Conservation (phyloP, 1,284 basidiomycete genomes). For the Leccinum angustisporum region DNA sequence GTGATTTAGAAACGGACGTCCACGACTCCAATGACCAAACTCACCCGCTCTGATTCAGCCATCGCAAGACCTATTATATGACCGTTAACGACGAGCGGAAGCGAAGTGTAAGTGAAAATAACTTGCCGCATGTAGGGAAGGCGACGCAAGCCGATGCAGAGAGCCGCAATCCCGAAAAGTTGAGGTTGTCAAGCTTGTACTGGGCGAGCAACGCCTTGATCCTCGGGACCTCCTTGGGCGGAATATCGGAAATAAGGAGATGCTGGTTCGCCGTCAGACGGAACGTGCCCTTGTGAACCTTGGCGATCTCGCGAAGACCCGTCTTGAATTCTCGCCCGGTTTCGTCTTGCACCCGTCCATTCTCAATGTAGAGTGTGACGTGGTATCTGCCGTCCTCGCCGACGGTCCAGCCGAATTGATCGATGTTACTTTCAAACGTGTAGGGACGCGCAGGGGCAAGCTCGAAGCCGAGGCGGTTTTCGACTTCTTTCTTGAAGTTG, state of each 20-base stretch:
- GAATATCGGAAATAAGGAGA: slow-evolving; percentile 84
- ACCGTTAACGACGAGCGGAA: slow-evolving; percentile 4
- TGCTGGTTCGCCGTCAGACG: slow-evolving; percentile 96
- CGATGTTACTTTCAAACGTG: slow-evolving; percentile 88
- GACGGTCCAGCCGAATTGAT: slow-evolving; percentile 91
- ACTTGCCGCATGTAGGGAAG: slow-evolving; percentile 88
- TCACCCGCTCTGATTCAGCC: slow-evolving; percentile 88
- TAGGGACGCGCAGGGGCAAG: slow-evolving; percentile 76
- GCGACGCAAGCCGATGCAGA: slow-evolving; percentile 94
- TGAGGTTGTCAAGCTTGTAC: slow-evolving; percentile 91
- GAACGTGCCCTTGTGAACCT: slow-evolving; percentile 92
- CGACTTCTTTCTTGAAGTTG: slow-evolving; percentile 87
- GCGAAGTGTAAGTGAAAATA: neutral
- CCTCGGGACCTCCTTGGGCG: slow-evolving; percentile 65
- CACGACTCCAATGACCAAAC: slow-evolving; percentile 33
- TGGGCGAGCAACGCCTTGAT: slow-evolving; percentile 83
- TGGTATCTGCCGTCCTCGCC: slow-evolving; percentile 90
- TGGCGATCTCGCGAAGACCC: slow-evolving; percentile 89
- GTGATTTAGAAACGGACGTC: slow-evolving; percentile 4
- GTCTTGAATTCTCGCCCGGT: slow-evolving; percentile 91
- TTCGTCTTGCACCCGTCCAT: slow-evolving; percentile 94
- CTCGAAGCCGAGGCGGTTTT: slow-evolving; percentile 82
- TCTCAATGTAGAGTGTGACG: slow-evolving; percentile 96
- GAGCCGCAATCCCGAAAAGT: slow-evolving; percentile 78
- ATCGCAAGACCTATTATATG: slow-evolving; percentile 73